phyloP scores from a whole-genome alignment of 495 filamentous ascomycete species.

The Astrothelium macrocarpum region DNA sequence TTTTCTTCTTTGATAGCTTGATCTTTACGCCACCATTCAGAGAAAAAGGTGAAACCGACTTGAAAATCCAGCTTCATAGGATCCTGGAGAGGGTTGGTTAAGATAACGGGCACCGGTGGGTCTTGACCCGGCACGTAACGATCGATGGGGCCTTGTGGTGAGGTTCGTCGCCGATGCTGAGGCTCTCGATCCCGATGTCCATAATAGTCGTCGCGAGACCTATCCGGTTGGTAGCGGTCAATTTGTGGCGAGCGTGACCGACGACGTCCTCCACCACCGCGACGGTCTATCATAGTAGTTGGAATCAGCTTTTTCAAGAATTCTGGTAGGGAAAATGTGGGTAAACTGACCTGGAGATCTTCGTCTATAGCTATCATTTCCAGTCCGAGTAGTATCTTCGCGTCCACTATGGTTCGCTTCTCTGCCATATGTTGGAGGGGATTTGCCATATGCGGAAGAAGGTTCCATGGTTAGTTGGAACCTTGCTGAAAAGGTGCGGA shows the following conservation, averaged over 20 bases:
- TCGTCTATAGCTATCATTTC: constrained; percentile 24
- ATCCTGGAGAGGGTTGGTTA: constrained; percentile 66
- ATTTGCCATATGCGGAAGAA: background rate
- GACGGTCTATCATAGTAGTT: constrained; percentile 54
- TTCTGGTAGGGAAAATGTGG: constrained; percentile 8
- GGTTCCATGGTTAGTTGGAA: background rate
- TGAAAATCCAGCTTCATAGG: constrained; percentile 81
- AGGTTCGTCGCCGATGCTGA: constrained; percentile 45
- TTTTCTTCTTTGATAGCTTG: constrained; percentile 79
- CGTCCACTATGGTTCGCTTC: background rate
- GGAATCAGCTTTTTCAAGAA: constrained; percentile 36
- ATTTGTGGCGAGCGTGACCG: constrained; percentile 43
- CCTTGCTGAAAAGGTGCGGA: background rate
- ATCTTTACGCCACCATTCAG: constrained; percentile 90
- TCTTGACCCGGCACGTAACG: constrained; percentile 90
- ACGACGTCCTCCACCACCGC: constrained; percentile 45
- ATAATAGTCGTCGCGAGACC: constrained; percentile 57
- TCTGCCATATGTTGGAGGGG: background rate
- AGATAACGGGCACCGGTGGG: constrained; percentile 42
- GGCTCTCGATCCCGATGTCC: constrained; percentile 56
- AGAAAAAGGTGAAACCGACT: constrained; percentile 92
- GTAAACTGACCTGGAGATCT: constrained; percentile 28
- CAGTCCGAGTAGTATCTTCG: constrained; percentile 15
- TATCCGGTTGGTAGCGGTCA: constrained; percentile 38
- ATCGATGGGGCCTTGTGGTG: constrained; percentile 71